phyloP scores from a whole-genome alignment of 345 rosid genomes.

The Mercurialis annua region DNA sequence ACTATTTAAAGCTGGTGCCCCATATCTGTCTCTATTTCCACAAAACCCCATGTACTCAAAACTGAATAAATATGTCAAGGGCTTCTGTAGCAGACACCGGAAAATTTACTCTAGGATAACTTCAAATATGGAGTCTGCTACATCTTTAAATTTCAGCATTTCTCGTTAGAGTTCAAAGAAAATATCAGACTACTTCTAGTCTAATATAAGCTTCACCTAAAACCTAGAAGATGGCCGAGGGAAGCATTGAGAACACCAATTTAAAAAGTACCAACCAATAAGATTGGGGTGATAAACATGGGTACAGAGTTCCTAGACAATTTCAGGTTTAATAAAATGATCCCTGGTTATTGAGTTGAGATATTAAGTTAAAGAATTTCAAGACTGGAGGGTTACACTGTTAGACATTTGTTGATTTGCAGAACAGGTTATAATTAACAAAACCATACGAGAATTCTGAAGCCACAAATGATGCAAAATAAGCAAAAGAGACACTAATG shows the following conservation, averaged over 20 bases:
- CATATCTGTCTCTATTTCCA: neutral
- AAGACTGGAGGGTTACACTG: neutral
- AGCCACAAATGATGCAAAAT: neutral
- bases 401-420: neutral
- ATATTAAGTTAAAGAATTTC: no score
- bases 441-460: neutral
- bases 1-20: neutral
- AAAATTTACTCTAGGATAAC: neutral
- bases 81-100: neutral
- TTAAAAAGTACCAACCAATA: no score
- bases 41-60: neutral
- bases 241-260: neutral
- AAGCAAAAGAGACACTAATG: neutral
- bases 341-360: no score
- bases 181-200: neutral
- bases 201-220: neutral
- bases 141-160: neutral
- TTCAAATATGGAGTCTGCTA: neutral
- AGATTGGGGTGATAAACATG: neutral
- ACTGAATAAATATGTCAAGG: neutral
- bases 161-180: neutral
- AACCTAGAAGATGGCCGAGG: neutral
- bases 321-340: neutral
- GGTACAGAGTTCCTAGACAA: neutral
- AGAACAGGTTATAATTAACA: neutral